phyloP scores from a whole-genome alignment of 306 rosid genomes.

The Medicago arabica region DNA sequence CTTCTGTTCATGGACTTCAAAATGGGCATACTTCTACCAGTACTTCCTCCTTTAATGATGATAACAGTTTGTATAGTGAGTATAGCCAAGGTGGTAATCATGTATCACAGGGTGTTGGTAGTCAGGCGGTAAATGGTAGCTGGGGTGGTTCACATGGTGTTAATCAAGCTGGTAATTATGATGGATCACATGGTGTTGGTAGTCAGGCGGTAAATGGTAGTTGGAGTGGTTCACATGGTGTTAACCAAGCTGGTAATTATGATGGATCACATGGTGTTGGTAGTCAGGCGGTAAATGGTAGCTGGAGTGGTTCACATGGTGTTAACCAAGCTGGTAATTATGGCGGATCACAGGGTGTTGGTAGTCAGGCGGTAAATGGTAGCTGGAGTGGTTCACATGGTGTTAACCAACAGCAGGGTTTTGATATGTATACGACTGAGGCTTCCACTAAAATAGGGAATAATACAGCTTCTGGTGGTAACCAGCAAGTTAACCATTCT shows the following conservation, averaged over 20 bases:
- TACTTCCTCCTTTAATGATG: slow-evolving; percentile 39
- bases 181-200: slow-evolving; percentile 48
- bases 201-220: slow-evolving; percentile 57
- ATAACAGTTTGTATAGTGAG: slow-evolving; percentile 46
- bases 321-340: slow-evolving; percentile 42
- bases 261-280: slow-evolving; percentile 46
- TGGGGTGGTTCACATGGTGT: slow-evolving; percentile 52
- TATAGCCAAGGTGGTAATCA: slow-evolving; percentile 49
- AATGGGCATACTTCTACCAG: slow-evolving; percentile 54
- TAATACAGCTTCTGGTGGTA: slow-evolving; percentile 47
- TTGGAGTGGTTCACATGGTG: slow-evolving; percentile 53
- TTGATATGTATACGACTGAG: slow-evolving; percentile 50
- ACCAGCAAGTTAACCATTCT: slow-evolving; percentile 56
- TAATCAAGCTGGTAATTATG: slow-evolving; percentile 41
- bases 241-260: slow-evolving; percentile 40
- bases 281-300: slow-evolving; percentile 57
- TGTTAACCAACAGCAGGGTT: slow-evolving; percentile 54
- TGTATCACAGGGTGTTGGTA: slow-evolving; percentile 43
- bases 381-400: slow-evolving; percentile 54
- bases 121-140: slow-evolving; percentile 56
- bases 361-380: slow-evolving; percentile 57
- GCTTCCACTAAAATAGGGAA: slow-evolving; percentile 42
- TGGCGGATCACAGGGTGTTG: slow-evolving; percentile 51
- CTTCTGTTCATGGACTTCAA: slow-evolving; percentile 50
- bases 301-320: slow-evolving; percentile 53